phyloP scores from a whole-genome alignment of 345 rosid species.

The Populus tremula region DNA sequence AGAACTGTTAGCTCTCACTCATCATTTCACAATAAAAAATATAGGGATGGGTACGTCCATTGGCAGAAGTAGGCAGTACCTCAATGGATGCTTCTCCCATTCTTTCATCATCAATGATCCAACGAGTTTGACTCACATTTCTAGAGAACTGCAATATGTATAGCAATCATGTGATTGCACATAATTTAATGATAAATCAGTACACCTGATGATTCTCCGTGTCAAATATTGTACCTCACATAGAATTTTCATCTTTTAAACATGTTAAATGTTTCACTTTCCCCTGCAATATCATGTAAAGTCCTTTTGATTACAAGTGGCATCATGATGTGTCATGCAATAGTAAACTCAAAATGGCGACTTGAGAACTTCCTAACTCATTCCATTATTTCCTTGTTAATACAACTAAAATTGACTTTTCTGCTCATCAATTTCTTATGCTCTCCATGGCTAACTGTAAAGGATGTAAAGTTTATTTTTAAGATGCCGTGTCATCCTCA shows the following conservation, averaged over 20 bases:
- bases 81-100: slow-evolving; percentile 95
- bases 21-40: slow-evolving; percentile 9
- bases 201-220: too few species aligned
- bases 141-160: slow-evolving; percentile 67
- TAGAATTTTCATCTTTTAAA: too few species aligned
- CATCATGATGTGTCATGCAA: too few species aligned
- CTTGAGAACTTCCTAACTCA: too few species aligned
- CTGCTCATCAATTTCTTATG: not conserved
- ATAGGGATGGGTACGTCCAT: not conserved
- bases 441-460: too few species aligned
- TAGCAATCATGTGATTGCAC: not conserved
- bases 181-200: not conserved
- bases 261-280: too few species aligned
- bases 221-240: too few species aligned
- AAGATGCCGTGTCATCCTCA: not conserved
- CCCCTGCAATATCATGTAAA: too few species aligned
- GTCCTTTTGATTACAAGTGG: too few species aligned
- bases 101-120: slow-evolving; percentile 97
- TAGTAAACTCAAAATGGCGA: too few species aligned
- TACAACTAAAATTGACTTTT: not conserved
- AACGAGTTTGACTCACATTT: slow-evolving; percentile 90
- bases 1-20: slow-evolving; percentile 13
- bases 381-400: too few species aligned
- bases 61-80: slow-evolving; percentile 40
- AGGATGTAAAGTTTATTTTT: not conserved